phyloP scores from a whole-genome alignment of 371 early-diverging fungal genomes.

The Actinomortierella ambigua region DNA sequence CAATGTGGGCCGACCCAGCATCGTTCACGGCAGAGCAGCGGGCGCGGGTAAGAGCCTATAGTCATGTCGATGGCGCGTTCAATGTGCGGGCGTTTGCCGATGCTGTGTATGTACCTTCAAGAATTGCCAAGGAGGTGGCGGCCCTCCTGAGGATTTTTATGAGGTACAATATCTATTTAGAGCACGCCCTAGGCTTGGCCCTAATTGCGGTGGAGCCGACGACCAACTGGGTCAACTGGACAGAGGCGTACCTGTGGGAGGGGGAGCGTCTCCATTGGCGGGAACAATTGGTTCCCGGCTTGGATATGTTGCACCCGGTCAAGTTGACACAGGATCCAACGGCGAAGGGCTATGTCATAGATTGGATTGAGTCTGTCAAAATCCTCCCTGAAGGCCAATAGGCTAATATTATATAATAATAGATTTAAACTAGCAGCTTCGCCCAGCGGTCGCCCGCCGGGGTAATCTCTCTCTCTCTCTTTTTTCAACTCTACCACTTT shows the following conservation, averaged over 20 bases:
- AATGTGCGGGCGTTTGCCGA: constrained; percentile 2
- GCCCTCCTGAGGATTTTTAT: constrained; percentile 2
- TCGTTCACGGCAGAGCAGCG: constrained; percentile 5
- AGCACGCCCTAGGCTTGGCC: constrained; percentile 10
- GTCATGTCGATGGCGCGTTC: constrained; percentile 4
- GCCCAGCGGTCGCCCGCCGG: background rate
- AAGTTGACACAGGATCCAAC: background rate
- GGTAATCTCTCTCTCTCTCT: background rate
- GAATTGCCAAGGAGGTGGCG: constrained; percentile 5
- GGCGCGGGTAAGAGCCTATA: constrained; percentile 3
- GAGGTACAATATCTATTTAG: constrained; percentile 1
- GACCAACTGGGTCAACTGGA: constrained; percentile 5
- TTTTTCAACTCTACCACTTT: constrained; percentile 2
- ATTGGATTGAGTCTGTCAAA: constrained; percentile 1
- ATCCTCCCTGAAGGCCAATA: too few species aligned
- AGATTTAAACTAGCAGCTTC: background rate
- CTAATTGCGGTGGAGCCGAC: constrained; percentile 8
- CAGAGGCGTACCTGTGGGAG: constrained; percentile 8
- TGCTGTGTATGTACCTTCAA: constrained; percentile 8
- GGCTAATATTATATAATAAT: too few species aligned
- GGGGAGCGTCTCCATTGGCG: background rate
- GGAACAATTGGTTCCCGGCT: background rate
- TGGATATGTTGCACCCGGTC: constrained; percentile 9
- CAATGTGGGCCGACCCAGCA: constrained; percentile 9
- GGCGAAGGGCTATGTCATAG: background rate